Conservation (phyloP, 495 filamentous ascomycete genomes). For the Parathielavia appendiculata region DNA sequence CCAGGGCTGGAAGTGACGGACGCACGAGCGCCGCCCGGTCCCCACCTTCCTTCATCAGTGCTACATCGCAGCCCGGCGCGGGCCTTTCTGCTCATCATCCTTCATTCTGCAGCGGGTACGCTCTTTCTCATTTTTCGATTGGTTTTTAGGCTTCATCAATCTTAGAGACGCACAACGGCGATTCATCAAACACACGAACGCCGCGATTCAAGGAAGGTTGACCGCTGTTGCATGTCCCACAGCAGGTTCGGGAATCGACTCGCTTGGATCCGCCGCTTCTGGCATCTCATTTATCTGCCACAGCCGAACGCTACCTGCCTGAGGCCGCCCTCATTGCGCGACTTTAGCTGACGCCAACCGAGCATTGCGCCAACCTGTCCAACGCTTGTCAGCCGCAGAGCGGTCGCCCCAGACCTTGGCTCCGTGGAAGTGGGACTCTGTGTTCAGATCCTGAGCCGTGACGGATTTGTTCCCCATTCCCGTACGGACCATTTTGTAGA, state of each 20-base stretch:
- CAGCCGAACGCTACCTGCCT: constrained; percentile 12
- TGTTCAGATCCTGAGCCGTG: not conserved
- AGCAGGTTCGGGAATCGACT: not conserved
- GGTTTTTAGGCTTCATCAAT: no score
- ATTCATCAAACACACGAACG: not conserved
- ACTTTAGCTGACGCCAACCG: constrained; percentile 3
- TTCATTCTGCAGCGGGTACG: constrained; percentile 33
- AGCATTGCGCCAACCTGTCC: not conserved
- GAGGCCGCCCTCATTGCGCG: constrained; percentile 5
- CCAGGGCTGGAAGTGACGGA: constrained; percentile 22
- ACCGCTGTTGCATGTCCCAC: constrained; percentile 17
- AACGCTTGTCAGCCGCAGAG: not conserved
- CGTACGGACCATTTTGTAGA: no score
- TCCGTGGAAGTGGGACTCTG: not conserved
- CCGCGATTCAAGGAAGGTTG: not conserved
- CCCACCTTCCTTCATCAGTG: constrained; percentile 21
- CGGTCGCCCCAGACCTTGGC: constrained; percentile 8
- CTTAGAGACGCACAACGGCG: no score
- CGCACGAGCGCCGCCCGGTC: constrained; percentile 23
- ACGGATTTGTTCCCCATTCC: no score
- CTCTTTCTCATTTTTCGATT: constrained; percentile 19
- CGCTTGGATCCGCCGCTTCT: constrained; percentile 18
- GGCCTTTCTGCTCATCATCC: not conserved
- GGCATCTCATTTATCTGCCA: constrained; percentile 23
- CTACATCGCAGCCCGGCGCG: constrained; percentile 26